phyloP scores from a whole-genome alignment of 2,329 filamentous ascomycete species.

The Cercospora sesami region DNA sequence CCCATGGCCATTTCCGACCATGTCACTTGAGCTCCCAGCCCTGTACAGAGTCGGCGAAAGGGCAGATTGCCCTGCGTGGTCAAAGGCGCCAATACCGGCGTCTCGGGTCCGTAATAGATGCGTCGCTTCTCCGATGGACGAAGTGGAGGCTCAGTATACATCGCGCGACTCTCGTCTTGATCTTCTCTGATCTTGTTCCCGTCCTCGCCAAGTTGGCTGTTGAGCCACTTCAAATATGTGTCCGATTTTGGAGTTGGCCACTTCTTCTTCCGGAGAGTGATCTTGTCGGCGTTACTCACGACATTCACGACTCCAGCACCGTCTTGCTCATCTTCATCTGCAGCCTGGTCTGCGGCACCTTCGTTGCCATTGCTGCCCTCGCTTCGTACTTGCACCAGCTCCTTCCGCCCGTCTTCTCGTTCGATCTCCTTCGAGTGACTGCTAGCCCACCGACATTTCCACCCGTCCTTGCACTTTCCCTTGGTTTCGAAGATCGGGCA shows the following conservation, averaged over 20 bases:
- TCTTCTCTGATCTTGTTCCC: slow-evolving; percentile 23
- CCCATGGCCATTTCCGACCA: slow-evolving; percentile 99
- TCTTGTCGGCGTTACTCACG: slow-evolving; percentile 68
- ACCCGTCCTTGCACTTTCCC: slow-evolving; percentile 78
- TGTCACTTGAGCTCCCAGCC: slow-evolving; percentile 86
- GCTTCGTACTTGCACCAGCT: slow-evolving; percentile 70
- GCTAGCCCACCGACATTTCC: slow-evolving; percentile 88
- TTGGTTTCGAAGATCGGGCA: slow-evolving; percentile 79
- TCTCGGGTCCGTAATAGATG: slow-evolving; percentile 92
- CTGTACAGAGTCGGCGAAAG: slow-evolving; percentile 85
- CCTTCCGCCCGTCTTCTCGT: slow-evolving; percentile 75
- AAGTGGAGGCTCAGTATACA: slow-evolving; percentile 82
- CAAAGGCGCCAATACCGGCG: slow-evolving; percentile 86
- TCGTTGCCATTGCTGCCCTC: slow-evolving; percentile 30
- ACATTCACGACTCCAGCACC: slow-evolving; percentile 71
- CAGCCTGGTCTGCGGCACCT: slow-evolving; percentile 1
- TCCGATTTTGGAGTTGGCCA: slow-evolving; percentile 72
- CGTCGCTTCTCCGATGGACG: slow-evolving; percentile 89
- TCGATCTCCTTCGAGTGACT: slow-evolving; percentile 84
- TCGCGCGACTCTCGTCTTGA: slow-evolving; percentile 72
- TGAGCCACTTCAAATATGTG: slow-evolving; percentile 73
- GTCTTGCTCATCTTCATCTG: slow-evolving; percentile 42
- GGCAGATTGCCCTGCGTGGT: slow-evolving; percentile 97
- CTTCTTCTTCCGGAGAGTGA: slow-evolving; percentile 71
- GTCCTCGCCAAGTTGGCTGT: slow-evolving; percentile 55